These are phyloP conservation scores for Luffa acutangula DNA, from an alignment of 306 rosid genomes.

Conservation along the genomic window DNA sequence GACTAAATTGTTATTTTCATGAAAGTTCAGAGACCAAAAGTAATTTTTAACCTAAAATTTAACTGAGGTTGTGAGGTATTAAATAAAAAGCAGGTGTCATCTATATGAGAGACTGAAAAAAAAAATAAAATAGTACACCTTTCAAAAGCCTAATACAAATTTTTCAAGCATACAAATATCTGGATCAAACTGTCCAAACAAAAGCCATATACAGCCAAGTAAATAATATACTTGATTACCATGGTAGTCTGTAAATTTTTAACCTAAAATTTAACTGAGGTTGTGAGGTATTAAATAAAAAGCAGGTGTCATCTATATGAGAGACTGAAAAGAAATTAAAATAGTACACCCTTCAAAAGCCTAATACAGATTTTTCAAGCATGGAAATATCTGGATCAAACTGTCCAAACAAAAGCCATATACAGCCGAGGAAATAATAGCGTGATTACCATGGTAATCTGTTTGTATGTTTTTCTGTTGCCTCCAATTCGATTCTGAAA, in stretches of 20 bases:
- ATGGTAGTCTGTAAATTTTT: not conserved
- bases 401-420: not conserved
- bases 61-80: not conserved
- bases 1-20: no score
- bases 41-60: not conserved
- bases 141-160: not conserved
- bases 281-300: not conserved
- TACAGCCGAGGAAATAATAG: not conserved
- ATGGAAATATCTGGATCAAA: not conserved
- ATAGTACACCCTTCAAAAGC: not conserved
- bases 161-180: not conserved
- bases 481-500: not conserved
- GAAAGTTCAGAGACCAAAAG: no score
- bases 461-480: not conserved
- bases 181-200: not conserved
- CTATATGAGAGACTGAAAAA: not conserved
- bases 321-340: not conserved
- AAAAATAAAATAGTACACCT: not conserved
- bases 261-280: not conserved
- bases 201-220: not conserved
- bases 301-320: not conserved
- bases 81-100: not conserved
- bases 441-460: not conserved
- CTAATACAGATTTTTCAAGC: not conserved
- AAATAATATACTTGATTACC: not conserved